Conservation (phyloP, 2,329 filamentous ascomycete species). For the Clarireedia paspali region DNA sequence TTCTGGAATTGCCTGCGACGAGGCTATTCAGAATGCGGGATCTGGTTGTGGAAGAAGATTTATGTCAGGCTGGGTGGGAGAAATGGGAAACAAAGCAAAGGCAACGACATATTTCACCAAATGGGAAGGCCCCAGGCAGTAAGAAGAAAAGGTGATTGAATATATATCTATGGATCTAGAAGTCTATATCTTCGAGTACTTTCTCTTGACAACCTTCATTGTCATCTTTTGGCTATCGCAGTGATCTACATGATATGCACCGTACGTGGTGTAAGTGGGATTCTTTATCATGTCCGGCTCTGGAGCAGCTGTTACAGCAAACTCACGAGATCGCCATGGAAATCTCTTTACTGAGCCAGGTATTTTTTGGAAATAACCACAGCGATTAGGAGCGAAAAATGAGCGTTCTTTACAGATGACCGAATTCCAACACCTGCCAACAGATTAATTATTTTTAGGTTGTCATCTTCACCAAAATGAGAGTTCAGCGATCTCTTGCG, state of each 20-base stretch:
- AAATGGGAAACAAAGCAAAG: constrained; percentile 59
- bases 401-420: neutral
- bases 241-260: too few species aligned
- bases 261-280: too few species aligned
- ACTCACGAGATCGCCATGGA: too few species aligned
- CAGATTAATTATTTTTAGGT: neutral
- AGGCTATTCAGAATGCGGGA: constrained; percentile 70
- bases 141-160: constrained; percentile 21
- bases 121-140: constrained; percentile 8
- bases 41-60: constrained; percentile 77
- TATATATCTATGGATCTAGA: too few species aligned
- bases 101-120: constrained; percentile 28
- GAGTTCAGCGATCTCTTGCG: neutral
- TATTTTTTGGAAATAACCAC: too few species aligned
- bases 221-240: too few species aligned
- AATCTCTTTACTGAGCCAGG: too few species aligned
- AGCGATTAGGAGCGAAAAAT: too few species aligned
- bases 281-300: too few species aligned
- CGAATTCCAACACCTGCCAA: neutral
- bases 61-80: constrained; percentile 89
- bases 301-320: too few species aligned
- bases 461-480: neutral
- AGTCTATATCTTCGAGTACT: too few species aligned
- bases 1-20: constrained; percentile 56
- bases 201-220: too few species aligned